These are phyloP conservation scores for Rhizoclosmatium globosum DNA, from an alignment of 192 early-diverging fungal genomes.

Conservation along the genomic window DNA sequence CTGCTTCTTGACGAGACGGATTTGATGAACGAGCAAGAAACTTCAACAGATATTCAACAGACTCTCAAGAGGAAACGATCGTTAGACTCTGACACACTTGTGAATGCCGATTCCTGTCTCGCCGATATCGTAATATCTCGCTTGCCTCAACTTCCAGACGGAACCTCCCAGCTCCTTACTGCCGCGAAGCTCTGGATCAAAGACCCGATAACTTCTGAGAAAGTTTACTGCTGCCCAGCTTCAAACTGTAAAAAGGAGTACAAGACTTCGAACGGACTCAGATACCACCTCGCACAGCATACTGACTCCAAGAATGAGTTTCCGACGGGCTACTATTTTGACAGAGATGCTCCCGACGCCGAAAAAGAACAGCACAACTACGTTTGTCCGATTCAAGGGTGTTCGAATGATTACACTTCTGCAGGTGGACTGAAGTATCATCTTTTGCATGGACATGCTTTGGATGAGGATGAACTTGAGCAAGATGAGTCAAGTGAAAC, in stretches of 20 bases:
- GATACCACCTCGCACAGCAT: slow-evolving; percentile 48
- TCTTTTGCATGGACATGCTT: background rate
- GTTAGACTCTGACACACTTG: background rate
- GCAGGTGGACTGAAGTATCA: slow-evolving; percentile 10
- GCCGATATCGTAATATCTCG: background rate
- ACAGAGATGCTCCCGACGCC: background rate
- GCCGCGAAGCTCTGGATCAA: background rate
- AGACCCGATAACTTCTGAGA: slow-evolving; percentile 21
- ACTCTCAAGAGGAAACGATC: background rate
- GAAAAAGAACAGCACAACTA: background rate
- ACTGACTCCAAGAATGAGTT: slow-evolving; percentile 1
- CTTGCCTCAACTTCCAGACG: background rate
- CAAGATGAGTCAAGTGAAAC: background rate
- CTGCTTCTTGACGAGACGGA: background rate
- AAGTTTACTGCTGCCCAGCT: slow-evolving; percentile 80
- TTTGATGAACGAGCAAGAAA: background rate
- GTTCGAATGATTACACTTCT: slow-evolving; percentile 1
- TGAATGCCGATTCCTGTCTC: background rate
- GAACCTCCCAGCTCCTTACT: background rate
- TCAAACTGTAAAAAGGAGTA: slow-evolving; percentile 88
- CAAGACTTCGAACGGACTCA: slow-evolving; percentile 97
- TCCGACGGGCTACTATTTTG: slow-evolving; percentile 18
- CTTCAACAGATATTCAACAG: background rate
- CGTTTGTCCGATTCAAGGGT: background rate
- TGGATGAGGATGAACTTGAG: background rate